Evolutionary conservation across 768 basidiomycete genomes (phyloP), one percentile per base, ranked within the genome.

Genomic region (Psilocybe tampanensis): DNA sequence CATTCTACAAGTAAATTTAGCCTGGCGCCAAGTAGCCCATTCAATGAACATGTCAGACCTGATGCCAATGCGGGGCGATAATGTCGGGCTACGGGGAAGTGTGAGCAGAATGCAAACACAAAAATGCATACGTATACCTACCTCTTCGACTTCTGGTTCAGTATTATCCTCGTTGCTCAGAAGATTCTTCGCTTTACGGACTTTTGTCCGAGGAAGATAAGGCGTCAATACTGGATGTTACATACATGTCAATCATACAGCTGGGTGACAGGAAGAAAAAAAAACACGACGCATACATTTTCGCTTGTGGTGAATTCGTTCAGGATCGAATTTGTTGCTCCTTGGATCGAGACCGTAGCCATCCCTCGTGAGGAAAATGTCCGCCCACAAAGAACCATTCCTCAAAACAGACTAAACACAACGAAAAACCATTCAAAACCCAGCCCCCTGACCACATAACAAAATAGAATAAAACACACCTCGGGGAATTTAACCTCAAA

Each of bases 21-120:
- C 32, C 23, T 18, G 11, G 41, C 3, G 26, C 19, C 12, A 21
- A 36, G 41, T 13, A 53, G 42, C 19, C 44, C 18, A 34, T 33
- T 51, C 24, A 41, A 39, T 29, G 48, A 39, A 13, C 36, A 15
- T 39, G 26, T 72, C 74, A 51, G 64, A 90, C 92, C 64, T 75
- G 77, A 64, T 92, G 84, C 91, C 95, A 99, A 72, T 95, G 90
- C 7, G 92, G 87, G 34, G 86, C 81, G 56, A 94, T 86, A 8
- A 86, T 71, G 49, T 87, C 87, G 8, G 71, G 73, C 73, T 85
- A 54, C 44, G 47, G 32, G 17, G 43, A 47, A 43, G 54, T 48
- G 42, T 15, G 50, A 50, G 58, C 18, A 52, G 9, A 29, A 5
- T 29, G 15, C 15, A 26, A 41, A 36, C 18, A 48, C 8, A 39